Percentiles rank a stretch among this genome's conserved stretches.
These are phyloP conservation scores for Jatropha multifida DNA, from an alignment of 441 rosid genomes.

Conservation along the genomic window DNA sequence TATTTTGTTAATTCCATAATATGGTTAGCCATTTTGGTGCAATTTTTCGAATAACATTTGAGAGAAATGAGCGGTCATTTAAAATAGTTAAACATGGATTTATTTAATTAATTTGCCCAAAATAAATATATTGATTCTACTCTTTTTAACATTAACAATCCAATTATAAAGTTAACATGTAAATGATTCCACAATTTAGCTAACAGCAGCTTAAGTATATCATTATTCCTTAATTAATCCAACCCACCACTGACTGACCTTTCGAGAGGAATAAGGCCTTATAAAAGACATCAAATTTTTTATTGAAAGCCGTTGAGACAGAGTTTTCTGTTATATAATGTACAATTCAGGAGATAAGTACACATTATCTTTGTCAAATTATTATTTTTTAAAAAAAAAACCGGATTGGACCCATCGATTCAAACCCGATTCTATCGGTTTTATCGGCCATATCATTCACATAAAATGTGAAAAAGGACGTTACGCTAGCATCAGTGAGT, in stretches of 20 bases:
- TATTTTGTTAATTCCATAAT: too few species aligned
- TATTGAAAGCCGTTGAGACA: constrained; percentile 20
- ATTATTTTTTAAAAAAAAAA: too few species aligned
- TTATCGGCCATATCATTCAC: too few species aligned
- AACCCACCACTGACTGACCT: not conserved
- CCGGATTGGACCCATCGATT: too few species aligned
- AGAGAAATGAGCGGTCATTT: too few species aligned
- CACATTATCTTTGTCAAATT: constrained; percentile 7
- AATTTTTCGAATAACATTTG: too few species aligned
- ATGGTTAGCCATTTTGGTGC: too few species aligned
- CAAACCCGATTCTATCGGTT: too few species aligned
- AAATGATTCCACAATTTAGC: not conserved
- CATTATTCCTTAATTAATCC: not conserved
- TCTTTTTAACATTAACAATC: not conserved
- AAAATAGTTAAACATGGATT: too few species aligned
- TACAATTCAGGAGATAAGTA: not conserved
- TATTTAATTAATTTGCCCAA: not conserved
- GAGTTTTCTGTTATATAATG: not conserved
- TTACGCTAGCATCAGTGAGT: too few species aligned
- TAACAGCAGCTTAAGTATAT: not conserved
- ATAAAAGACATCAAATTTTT: too few species aligned
- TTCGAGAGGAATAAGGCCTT: constrained; percentile 8
- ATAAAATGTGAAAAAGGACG: too few species aligned
- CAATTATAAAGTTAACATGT: constrained; percentile 13
- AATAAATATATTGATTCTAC: not conserved